Evolutionary conservation across 495 filamentous ascomycete genomes (phyloP).

Genomic region (Mytilinidion resinicola): DNA sequence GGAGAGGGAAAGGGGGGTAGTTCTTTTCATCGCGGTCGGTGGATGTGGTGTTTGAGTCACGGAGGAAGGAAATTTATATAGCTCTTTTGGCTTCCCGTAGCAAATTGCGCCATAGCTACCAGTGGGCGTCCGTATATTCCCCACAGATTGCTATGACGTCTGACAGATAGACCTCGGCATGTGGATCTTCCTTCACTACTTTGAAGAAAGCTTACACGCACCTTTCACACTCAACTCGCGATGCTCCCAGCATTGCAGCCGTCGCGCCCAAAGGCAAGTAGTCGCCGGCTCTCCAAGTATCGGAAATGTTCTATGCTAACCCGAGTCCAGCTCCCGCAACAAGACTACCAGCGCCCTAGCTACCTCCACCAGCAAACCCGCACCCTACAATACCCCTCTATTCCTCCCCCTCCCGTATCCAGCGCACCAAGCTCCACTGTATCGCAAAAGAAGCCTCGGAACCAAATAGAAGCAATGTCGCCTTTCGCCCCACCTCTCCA

Average conservation of each 20-base stretch:
- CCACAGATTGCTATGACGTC: conserved; percentile 2
- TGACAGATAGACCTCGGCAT: conserved; percentile 1
- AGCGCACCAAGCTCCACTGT: not conserved
- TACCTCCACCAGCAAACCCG: conserved; percentile 29
- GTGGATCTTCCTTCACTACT: not conserved
- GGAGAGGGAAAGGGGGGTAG: conserved; percentile 14
- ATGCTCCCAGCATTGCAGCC: conserved; percentile 35
- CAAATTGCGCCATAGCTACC: not conserved
- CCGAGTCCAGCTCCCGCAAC: not conserved
- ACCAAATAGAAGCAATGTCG: conserved; percentile 37
- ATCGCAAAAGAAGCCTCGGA: conserved; percentile 8
- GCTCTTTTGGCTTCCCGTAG: not conserved
- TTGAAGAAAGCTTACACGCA: conserved; percentile 6
- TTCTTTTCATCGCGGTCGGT: conserved; percentile 28
- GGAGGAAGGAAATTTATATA: not conserved
- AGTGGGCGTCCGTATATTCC: not conserved
- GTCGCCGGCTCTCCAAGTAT: not conserved
- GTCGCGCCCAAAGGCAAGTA: conserved; percentile 30
- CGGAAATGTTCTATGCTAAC: too few species aligned
- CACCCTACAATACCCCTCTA: conserved; percentile 7
- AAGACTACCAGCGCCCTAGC: conserved; percentile 8
- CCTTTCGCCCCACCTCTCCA: conserved; percentile 14
- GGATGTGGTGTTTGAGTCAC: conserved; percentile 2
- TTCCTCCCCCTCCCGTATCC: not conserved
- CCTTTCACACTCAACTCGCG: not conserved